Conservation (phyloP, 2,329 filamentous ascomycete genomes). For the Neofusicoccum umdonicola region DNA sequence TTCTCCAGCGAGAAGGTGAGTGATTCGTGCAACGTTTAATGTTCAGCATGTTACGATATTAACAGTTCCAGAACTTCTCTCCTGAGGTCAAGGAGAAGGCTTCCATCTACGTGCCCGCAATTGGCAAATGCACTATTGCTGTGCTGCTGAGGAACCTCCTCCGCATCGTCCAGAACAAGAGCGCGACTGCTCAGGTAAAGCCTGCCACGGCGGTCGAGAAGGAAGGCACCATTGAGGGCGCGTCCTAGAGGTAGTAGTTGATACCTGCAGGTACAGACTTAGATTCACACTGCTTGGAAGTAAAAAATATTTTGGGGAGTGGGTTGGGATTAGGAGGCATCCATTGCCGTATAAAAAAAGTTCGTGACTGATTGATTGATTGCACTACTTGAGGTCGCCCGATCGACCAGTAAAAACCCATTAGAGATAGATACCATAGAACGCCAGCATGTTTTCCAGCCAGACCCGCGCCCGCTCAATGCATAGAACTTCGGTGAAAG, state of each 20-base stretch:
- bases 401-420: neutral
- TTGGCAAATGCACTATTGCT: conserved; percentile 96
- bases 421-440: conserved; percentile 18
- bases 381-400: conserved; percentile 5
- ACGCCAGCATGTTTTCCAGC: conserved; percentile 16
- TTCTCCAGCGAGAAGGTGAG: conserved; percentile 83
- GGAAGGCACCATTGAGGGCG: conserved; percentile 20
- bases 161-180: conserved; percentile 46
- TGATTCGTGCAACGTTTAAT: neutral
- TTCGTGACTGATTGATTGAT: conserved; percentile 4
- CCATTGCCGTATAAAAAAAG: neutral
- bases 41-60: neutral
- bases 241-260: neutral
- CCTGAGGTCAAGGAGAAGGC: conserved; percentile 91
- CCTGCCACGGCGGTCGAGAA: conserved; percentile 22
- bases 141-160: conserved; percentile 85
- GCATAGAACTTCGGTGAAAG: conserved; percentile 11
- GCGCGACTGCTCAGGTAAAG: conserved; percentile 23
- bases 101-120: conserved; percentile 93
- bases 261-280: neutral
- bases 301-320: neutral
- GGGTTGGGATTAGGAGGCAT: neutral
- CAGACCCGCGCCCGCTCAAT: conserved; percentile 17
- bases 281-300: neutral
- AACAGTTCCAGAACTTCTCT: conserved; percentile 68